Evolutionary conservation across 352 stramenopile genomes (phyloP), one percentile per base, ranked within the genome.

Genomic region (Globisporangium rhizosaccharum): DNA sequence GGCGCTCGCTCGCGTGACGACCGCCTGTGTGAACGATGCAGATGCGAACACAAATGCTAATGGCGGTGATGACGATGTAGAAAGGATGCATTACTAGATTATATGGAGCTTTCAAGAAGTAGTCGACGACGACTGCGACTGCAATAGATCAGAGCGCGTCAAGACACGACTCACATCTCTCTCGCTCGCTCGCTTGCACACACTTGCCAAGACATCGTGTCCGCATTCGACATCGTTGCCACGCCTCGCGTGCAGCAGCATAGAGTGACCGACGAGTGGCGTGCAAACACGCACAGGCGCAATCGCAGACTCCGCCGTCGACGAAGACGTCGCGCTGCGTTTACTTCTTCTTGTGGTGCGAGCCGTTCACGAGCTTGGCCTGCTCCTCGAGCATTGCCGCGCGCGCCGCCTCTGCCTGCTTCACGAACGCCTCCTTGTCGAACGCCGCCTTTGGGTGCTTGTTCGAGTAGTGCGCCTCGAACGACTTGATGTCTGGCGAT

Each of bases 401-500:
- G 55, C 75, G 76, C 58, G 75, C 56, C 9, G 65, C 75, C 64
- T 87, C 78, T n/a, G 78, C 78, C 53, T 75, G 79, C 18, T 52
- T 28, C 30, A 86, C 56, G 54, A 82, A 65, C n/a, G 57, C 73
- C 0, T 84, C 78, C 36, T 76, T 75, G 62, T 85, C 62, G 53
- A 87, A 87, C 9, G 51, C 12, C 17, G 63, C 61, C 61, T 85
- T 87, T 7, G 75, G 75, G 57, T 87, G 77, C 63, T 85, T 87
- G 65, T 72, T 84, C 15, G 42, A 23, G 61, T 85, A 87, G 64
- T 87, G 77, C 53, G 69, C 62, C 58, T 85, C 75, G 54, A 76
- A 81, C 25, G 63, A 79, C 66, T 85, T 87, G 47, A 85, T 85
- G 61, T 87, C 77, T 0, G 77, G 77, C 20, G 75, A 85, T 15